Evolutionary conservation across 208 protist species (phyloP), one percentile per base, ranked within the genome.

Genomic region (Crithidia mellificae): DNA sequence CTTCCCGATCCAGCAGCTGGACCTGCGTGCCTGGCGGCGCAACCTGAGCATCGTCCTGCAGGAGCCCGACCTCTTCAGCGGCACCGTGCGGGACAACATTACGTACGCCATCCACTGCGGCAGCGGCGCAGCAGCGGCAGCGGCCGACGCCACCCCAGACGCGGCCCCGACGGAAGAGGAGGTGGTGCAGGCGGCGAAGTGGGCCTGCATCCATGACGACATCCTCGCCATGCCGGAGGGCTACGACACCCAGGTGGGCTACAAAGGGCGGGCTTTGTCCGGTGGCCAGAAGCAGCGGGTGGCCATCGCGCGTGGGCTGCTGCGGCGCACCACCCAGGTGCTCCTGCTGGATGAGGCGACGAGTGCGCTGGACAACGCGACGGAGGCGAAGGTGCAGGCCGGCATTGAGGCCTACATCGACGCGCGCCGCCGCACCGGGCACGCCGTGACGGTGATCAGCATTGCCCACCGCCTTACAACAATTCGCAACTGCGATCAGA

Each of bases 271-370:
- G 27, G 70, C 72, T 46, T 59, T 94, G 17, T 82, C 70, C 27
- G 82, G 84, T 19, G 87, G 87, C 0, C 87, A 93, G 75, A 88
- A 88, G 72, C 82, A 90, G 54, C 88, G 83, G 30, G 78, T 94
- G 7, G 83, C 85, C 44, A 84, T 91, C 61, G 88, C 88, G 22
- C 72, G 88, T 44, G 85, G 83, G 11, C 70, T 94, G 44, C 70
- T 92, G 52, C n/a, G n/a, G n/a, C 83, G 88, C 15, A 68, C 74
- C 22, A 69, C 90, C 2, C 80, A 79, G 30, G 69, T 94, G 29
- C 70, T 94, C 44, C 81, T 94, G 46, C 80, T 94, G 17, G 89
- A 94, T 56, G 91, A 96, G 58, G 88, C 87, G 11, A 96, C 91
- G 6, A 85, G 75, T 47, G 86, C 88, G 6, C 80, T 96, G 17